A percentile compares a stretch with the other conserved stretches of the same genome.
These are phyloP conservation scores for Mortierella sp. DNA, from an alignment of 371 early-diverging fungal species.

Conservation along the genomic window DNA sequence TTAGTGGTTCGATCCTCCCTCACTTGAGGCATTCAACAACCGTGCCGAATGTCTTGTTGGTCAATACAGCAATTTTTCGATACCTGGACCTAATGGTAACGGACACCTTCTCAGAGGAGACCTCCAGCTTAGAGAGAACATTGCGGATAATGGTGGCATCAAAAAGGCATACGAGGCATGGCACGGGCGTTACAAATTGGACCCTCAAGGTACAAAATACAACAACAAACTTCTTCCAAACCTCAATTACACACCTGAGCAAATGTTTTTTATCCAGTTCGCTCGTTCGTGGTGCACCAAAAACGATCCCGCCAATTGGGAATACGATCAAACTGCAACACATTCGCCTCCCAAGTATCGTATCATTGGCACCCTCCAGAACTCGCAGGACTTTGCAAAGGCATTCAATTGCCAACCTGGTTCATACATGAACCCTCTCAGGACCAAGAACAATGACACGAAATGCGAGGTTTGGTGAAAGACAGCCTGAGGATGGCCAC, in stretches of 20 bases:
- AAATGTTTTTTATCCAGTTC: slow-evolving; percentile 64
- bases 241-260: slow-evolving; percentile 54
- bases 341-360: slow-evolving; percentile 67
- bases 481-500: too few species aligned
- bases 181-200: slow-evolving; percentile 53
- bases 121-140: slow-evolving; percentile 72
- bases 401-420: slow-evolving; percentile 68
- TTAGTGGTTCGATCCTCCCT: slow-evolving; percentile 75
- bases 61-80: slow-evolving; percentile 59
- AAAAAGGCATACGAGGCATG: slow-evolving; percentile 53
- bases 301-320: slow-evolving; percentile 53
- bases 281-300: slow-evolving; percentile 65
- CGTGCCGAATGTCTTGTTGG: slow-evolving; percentile 67
- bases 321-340: slow-evolving; percentile 52
- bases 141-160: slow-evolving; percentile 80
- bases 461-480: slow-evolving; percentile 54
- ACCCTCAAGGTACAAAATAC: slow-evolving; percentile 3
- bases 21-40: slow-evolving; percentile 59
- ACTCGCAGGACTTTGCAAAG: slow-evolving; percentile 68
- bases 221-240: slow-evolving; percentile 13
- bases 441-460: slow-evolving; percentile 29
- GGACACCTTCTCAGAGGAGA: slow-evolving; percentile 60
- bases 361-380: slow-evolving; percentile 69
- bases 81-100: slow-evolving; percentile 2
- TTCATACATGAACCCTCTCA: slow-evolving; percentile 61